Evolutionary conservation across 306 rosid genomes (phyloP), one percentile per base, ranked within the genome.

Genomic region (Corylus americana): DNA sequence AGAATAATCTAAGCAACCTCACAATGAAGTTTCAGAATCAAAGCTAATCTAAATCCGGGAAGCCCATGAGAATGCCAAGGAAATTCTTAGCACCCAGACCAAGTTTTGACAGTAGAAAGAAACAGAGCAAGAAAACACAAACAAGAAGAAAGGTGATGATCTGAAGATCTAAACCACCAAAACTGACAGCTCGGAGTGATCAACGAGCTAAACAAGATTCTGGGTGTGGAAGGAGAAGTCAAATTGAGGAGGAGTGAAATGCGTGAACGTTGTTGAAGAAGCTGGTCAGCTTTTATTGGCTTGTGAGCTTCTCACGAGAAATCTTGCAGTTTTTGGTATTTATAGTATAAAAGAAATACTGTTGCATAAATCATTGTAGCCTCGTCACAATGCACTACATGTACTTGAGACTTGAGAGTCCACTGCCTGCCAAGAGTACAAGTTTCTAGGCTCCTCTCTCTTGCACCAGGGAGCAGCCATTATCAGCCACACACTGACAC

Each of bases 261-360:
- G 86, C 57, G 91, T 82, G 85, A 86, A 74, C 74, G 85, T 87
- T 14, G 74, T 74, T 27, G 80, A 86, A 85, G 80, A 73, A 71
- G 70, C 83, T 44, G 64, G 80, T 12, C 20, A 44, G 66, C 68
- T 83, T 39, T 93, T 83, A 83, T 84, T 83, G 84, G 90, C 91
- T 68, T 80, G 89, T 87, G 85, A 89, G 80, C 62, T 50, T 49
- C 54, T 88, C 96, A 92, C 97, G 92, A 85, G 90, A 90, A 82
- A 54, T 74, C 89, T 79, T 49, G 70, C 59, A 53, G 13, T 1
- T 71, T 79, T 79, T 64, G 51, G 77, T 77, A 70, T 71, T 44
- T 50, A 79, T 74, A 73, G 51, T 63, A 74, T 71, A 47, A 5
- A 13, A 78, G 81, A 63, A 83, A 45, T 20, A 44, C 1, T 0